phyloP scores from a whole-genome alignment of 2,329 filamentous ascomycete genomes.

The Colletotrichum australisinense region DNA sequence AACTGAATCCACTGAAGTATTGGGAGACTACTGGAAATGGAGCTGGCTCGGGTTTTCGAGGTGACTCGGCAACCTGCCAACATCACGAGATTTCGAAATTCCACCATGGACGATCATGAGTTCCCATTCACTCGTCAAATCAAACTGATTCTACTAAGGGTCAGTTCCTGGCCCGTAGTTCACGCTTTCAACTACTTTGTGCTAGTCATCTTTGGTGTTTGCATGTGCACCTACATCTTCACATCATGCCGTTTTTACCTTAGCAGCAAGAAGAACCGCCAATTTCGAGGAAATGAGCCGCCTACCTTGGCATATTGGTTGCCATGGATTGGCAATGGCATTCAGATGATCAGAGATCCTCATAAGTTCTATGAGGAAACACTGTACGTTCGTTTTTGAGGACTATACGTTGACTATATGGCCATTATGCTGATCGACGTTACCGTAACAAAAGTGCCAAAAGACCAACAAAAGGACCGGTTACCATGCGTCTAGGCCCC shows the following conservation, averaged over 20 bases:
- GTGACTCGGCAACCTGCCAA: not conserved
- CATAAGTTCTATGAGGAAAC: slow-evolving; percentile 1
- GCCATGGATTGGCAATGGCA: slow-evolving; percentile 1
- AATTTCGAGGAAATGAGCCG: slow-evolving; percentile 2
- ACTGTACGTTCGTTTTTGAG: not conserved
- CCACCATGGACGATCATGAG: not conserved
- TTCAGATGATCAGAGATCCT: slow-evolving; percentile 2
- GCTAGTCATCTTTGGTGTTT: not conserved
- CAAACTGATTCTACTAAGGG: not conserved
- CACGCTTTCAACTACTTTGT: not conserved
- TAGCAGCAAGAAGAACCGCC: not conserved
- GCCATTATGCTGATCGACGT: not conserved
- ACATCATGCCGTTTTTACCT: not conserved
- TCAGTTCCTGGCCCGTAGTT: not conserved
- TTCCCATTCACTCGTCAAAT: not conserved
- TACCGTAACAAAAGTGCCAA: not conserved
- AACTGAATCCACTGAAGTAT: not conserved
- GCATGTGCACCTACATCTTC: not conserved
- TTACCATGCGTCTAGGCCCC: not conserved
- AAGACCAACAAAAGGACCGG: slow-evolving; percentile 2
- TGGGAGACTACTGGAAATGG: not conserved
- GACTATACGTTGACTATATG: not conserved
- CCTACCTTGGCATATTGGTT: slow-evolving; percentile 1
- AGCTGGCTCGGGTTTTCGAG: not conserved
- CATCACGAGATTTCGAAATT: not conserved